phyloP scores from a whole-genome alignment of 2,329 filamentous ascomycete genomes.

The Ophiostoma sp. region DNA sequence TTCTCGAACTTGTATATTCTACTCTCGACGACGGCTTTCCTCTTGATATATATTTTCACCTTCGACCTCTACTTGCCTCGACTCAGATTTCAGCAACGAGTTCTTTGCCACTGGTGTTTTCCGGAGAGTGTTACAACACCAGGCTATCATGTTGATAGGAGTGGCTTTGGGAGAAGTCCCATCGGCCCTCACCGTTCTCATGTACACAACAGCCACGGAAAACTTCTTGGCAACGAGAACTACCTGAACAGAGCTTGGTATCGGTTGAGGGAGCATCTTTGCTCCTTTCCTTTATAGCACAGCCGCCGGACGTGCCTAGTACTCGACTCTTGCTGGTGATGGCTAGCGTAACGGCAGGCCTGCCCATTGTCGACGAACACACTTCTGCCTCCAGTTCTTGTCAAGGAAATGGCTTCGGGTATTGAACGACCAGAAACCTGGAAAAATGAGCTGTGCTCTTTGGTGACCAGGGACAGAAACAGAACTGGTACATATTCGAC shows the following conservation, averaged over 20 bases:
- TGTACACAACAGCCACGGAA: background rate
- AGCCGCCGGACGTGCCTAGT: background rate
- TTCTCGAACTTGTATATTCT: background rate
- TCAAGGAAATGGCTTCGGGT: background rate
- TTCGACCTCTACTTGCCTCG: background rate
- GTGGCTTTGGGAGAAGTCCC: background rate
- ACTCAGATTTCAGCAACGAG: background rate
- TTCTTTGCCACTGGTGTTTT: background rate
- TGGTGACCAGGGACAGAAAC: background rate
- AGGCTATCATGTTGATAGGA: background rate
- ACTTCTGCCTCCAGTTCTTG: background rate
- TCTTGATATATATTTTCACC: background rate
- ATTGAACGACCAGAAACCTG: background rate
- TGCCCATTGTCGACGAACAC: background rate
- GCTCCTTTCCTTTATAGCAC: background rate
- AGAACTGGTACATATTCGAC: conserved; percentile 32
- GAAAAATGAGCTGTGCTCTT: background rate
- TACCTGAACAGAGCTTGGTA: background rate
- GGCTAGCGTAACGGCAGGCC: background rate
- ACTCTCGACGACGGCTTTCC: background rate
- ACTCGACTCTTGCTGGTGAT: background rate
- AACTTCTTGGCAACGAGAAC: background rate
- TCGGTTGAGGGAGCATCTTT: background rate
- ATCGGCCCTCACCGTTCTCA: background rate
- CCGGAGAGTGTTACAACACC: background rate